Evolutionary conservation across 768 basidiomycete genomes (phyloP).

Genomic region (Collybia nuda): DNA sequence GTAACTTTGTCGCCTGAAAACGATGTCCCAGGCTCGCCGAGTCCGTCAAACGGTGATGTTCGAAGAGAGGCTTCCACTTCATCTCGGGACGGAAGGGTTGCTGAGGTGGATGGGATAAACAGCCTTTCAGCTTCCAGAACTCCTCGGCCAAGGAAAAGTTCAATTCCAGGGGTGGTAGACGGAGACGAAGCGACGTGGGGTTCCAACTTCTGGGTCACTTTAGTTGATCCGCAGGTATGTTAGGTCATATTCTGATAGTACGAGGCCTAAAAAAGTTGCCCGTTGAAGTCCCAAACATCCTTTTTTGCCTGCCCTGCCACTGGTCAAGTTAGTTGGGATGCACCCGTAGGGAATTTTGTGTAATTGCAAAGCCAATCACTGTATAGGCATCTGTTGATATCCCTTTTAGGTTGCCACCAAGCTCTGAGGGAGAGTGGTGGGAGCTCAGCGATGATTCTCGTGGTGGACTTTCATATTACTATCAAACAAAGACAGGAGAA

Average conservation of each 20-base stretch:
- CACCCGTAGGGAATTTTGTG: conserved; percentile 88
- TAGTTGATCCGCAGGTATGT: conserved; percentile 84
- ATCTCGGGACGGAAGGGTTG: too few relatives aligned
- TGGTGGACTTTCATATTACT: conserved; percentile 87
- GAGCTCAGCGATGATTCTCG: conserved; percentile 84
- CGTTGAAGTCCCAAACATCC: conserved; percentile 50
- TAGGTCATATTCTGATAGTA: conserved; percentile 1
- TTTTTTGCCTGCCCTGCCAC: conserved; percentile 95
- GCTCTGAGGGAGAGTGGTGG: conserved; percentile 92
- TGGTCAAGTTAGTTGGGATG: conserved; percentile 91
- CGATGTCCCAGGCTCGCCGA: too few relatives aligned
- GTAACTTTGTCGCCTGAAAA: too few relatives aligned
- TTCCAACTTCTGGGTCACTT: conserved; percentile 92
- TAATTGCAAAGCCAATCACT: conserved; percentile 34
- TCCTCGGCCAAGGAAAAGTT: conserved; percentile 8
- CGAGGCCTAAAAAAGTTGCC: not conserved
- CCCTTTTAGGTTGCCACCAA: conserved; percentile 72
- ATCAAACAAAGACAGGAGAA: conserved; percentile 88
- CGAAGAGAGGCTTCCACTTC: too few relatives aligned
- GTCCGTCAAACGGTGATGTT: too few relatives aligned
- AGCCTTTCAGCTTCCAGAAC: conserved; percentile 1
- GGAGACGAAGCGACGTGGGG: conserved; percentile 70
- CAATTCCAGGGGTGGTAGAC: conserved; percentile 26
- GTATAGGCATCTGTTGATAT: conserved; percentile 18
- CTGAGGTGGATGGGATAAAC: too few relatives aligned